Percentiles rank a stretch among this genome's conserved stretches.
phyloP scores from a whole-genome alignment of 106 monocot genomes.

The Phalaenopsis equestris region DNA sequence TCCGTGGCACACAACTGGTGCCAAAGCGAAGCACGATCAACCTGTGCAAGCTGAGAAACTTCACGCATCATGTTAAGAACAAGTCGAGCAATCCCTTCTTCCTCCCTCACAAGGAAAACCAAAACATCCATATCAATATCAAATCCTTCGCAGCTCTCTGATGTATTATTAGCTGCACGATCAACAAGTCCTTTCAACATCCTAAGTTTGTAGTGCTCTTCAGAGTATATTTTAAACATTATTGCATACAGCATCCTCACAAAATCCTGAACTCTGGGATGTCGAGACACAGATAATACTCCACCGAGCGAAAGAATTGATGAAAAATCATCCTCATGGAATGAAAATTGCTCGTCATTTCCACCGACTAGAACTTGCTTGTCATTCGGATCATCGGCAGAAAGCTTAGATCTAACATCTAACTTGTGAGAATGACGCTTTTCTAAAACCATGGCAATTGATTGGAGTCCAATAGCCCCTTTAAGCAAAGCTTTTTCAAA shows the following conservation, averaged over 20 bases:
- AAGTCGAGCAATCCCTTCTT: constrained; percentile 64
- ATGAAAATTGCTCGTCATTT: constrained; percentile 27
- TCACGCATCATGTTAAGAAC: constrained; percentile 81
- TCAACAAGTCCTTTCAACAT: constrained; percentile 86
- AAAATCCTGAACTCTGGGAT: constrained; percentile 69
- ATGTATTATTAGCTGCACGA: constrained; percentile 66
- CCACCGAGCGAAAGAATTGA: constrained; percentile 66
- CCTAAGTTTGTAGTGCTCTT: constrained; percentile 54
- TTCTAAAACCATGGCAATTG: constrained; percentile 74
- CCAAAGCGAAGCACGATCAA: constrained; percentile 81
- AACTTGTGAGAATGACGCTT: constrained; percentile 53
- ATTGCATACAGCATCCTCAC: constrained; percentile 86
- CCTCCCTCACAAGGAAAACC: constrained; percentile 74
- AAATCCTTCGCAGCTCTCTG: constrained; percentile 47
- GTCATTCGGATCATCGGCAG: constrained; percentile 26
- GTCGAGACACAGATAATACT: constrained; percentile 65
- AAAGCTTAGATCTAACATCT: constrained; percentile 22
- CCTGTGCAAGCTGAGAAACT: constrained; percentile 61
- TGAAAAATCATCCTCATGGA: constrained; percentile 61
- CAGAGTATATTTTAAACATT: constrained; percentile 79
- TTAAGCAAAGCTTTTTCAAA: constrained; percentile 59
- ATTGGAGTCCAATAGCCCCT: constrained; percentile 55
- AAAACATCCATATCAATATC: constrained; percentile 91
- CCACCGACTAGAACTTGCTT: constrained; percentile 27
- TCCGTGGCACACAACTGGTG: constrained; percentile 71